Evolutionary conservation across 768 basidiomycete species (phyloP).

Genomic region (Lactarius tabidus): DNA sequence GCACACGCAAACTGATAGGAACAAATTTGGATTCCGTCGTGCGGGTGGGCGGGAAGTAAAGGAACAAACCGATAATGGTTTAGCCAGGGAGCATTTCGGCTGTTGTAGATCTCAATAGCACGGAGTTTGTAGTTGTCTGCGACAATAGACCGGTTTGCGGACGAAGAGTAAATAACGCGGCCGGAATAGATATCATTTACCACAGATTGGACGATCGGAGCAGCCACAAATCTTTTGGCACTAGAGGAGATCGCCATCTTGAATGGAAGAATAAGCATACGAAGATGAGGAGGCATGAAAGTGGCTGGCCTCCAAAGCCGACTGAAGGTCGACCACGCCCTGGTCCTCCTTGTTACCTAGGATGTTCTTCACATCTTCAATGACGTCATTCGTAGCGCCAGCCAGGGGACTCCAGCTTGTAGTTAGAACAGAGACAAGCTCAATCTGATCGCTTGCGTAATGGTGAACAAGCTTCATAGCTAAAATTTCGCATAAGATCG

Average conservation of each 20-base stretch:
- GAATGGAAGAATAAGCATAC: neutral
- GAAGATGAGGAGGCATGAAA: neutral
- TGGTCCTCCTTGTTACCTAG: conserved; percentile 52
- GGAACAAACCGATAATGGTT: conserved; percentile 75
- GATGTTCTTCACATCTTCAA: conserved; percentile 59
- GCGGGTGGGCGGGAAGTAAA: neutral
- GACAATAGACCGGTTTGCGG: conserved; percentile 65
- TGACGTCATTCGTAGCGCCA: conserved; percentile 62
- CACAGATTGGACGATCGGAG: conserved; percentile 80
- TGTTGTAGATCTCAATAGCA: conserved; percentile 69
- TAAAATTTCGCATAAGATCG: conserved; percentile 81
- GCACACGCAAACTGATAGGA: conserved; percentile 67
- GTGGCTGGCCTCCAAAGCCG: conserved; percentile 74
- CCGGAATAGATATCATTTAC: conserved; percentile 85
- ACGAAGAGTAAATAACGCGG: conserved; percentile 57
- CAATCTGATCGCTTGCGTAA: conserved; percentile 72
- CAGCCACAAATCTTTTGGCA: conserved; percentile 79
- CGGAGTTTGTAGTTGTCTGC: conserved; percentile 87
- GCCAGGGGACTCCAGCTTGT: conserved; percentile 82
- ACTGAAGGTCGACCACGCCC: conserved; percentile 66
- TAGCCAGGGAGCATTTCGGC: conserved; percentile 61
- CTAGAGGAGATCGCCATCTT: conserved; percentile 88
- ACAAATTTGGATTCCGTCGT: neutral
- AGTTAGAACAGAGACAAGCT: conserved; percentile 74
- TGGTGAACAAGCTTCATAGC: conserved; percentile 81